These are phyloP conservation scores for Aureobasidium musti DNA, from an alignment of 2,329 filamentous ascomycete genomes.

Conservation along the genomic window DNA sequence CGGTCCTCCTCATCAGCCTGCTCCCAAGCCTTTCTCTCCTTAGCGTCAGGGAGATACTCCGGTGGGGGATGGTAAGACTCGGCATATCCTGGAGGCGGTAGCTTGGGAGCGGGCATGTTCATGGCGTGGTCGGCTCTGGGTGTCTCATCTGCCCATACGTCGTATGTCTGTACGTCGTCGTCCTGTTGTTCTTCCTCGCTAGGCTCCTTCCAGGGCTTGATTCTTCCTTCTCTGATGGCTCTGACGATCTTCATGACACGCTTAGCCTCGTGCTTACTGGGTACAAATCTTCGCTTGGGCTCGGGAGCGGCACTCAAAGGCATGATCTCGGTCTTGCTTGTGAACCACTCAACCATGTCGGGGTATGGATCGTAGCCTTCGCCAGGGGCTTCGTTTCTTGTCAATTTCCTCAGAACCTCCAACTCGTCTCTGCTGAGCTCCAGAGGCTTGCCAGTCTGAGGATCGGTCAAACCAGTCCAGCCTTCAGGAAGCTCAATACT, in stretches of 20 bases:
- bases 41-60: conserved; percentile 85
- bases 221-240: conserved; percentile 90
- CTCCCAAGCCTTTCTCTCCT: conserved; percentile 84
- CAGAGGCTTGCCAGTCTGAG: conserved; percentile 87
- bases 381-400: conserved; percentile 82
- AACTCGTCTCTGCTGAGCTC: conserved; percentile 85
- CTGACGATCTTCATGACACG: conserved; percentile 96
- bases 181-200: conserved; percentile 66
- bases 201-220: conserved; percentile 82
- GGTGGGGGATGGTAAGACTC: conserved; percentile 94
- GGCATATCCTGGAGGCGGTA: conserved; percentile 89
- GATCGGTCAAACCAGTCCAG: conserved; percentile 95
- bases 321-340: conserved; percentile 83
- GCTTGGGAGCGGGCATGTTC: conserved; percentile 92
- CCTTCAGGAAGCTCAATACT: conserved; percentile 97
- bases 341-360: conserved; percentile 92
- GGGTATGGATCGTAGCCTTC: conserved; percentile 94
- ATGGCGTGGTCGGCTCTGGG: conserved; percentile 81
- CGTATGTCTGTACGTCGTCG: conserved; percentile 73
- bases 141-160: conserved; percentile 93
- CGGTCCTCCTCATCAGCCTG: conserved; percentile 84
- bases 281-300: conserved; percentile 91
- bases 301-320: conserved; percentile 92
- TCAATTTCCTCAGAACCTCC: conserved; percentile 82
- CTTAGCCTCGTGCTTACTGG: conserved; percentile 96